Conservation (phyloP, 2,329 filamentous ascomycete genomes). For the Fusarium sp. region DNA sequence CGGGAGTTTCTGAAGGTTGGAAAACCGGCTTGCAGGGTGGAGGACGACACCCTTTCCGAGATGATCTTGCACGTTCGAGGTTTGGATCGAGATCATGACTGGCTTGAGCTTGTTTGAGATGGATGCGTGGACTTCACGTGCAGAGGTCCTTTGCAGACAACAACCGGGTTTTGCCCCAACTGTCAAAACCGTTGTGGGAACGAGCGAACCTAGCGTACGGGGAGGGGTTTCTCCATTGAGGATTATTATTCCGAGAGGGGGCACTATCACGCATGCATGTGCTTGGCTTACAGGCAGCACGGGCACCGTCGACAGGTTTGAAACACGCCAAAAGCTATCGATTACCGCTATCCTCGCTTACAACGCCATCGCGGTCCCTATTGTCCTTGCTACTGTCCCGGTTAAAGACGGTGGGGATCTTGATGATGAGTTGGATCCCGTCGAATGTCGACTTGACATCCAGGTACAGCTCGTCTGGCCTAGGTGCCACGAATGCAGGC, state of each 20-base stretch:
- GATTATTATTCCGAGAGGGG: conserved; percentile 26
- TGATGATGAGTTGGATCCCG: conserved; percentile 71
- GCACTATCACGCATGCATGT: conserved; percentile 23
- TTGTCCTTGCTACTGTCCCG: conserved; percentile 36
- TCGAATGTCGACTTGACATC: conserved; percentile 72
- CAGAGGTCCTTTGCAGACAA: conserved; percentile 1
- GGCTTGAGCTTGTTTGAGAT: conserved; percentile 25
- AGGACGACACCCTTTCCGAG: conserved; percentile 34
- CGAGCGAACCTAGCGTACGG: conserved; percentile 33
- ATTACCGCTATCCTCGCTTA: conserved; percentile 28
- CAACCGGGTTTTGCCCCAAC: conserved; percentile 16
- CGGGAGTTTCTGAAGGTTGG: conserved; percentile 14
- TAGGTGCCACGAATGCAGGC: conserved; percentile 50
- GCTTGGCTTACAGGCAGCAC: conserved; percentile 31
- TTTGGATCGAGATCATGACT: conserved; percentile 41
- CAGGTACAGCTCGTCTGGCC: conserved; percentile 67
- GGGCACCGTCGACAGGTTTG: conserved; percentile 34
- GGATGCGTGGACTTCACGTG: conserved; percentile 25
- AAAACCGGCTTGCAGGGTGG: conserved; percentile 44
- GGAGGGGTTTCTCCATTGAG: conserved; percentile 44
- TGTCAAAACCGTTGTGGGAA: conserved; percentile 19
- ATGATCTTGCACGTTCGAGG: conserved; percentile 37
- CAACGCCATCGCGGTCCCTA: background rate
- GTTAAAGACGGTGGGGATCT: conserved; percentile 70
- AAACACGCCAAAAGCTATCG: conserved; percentile 41